These are phyloP conservation scores for Apophysomyces variabilis DNA, from an alignment of 371 early-diverging fungal species.

Conservation along the genomic window DNA sequence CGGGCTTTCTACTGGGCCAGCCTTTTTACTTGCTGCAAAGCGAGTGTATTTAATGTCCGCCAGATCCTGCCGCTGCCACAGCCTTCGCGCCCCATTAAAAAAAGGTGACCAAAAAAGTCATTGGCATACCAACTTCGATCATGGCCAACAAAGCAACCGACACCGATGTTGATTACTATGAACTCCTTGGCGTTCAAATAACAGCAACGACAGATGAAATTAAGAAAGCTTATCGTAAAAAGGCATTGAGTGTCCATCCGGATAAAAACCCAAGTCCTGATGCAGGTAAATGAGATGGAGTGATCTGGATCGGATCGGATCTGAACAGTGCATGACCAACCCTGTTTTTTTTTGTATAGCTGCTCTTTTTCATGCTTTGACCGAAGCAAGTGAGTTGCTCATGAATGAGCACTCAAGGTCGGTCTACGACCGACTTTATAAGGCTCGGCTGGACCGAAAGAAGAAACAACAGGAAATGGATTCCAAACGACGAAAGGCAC, in stretches of 20 bases:
- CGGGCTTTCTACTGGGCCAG: too few relatives aligned
- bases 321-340: conserved; percentile 1
- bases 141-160: conserved; percentile 27
- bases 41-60: too few relatives aligned
- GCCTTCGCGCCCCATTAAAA: too few relatives aligned
- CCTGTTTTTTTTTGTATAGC: conserved; percentile 22
- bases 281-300: conserved; percentile 40
- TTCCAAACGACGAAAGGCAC: conserved; percentile 46
- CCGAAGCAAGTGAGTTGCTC: conserved; percentile 44
- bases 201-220: conserved; percentile 63
- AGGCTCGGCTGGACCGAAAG: conserved; percentile 43
- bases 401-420: conserved; percentile 37
- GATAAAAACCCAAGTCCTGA: conserved; percentile 60
- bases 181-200: conserved; percentile 69
- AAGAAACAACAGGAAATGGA: conserved; percentile 55
- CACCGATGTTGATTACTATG: conserved; percentile 72
- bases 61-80: too few relatives aligned
- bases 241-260: conserved; percentile 49
- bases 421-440: conserved; percentile 45
- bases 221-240: conserved; percentile 76
- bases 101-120: too few relatives aligned
- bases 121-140: conserved; percentile 4
- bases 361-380: conserved; percentile 41
- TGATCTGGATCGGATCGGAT: not conserved
- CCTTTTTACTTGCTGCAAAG: too few relatives aligned